These are phyloP conservation scores for Prunus mira DNA, from an alignment of 306 rosid species.

Conservation along the genomic window DNA sequence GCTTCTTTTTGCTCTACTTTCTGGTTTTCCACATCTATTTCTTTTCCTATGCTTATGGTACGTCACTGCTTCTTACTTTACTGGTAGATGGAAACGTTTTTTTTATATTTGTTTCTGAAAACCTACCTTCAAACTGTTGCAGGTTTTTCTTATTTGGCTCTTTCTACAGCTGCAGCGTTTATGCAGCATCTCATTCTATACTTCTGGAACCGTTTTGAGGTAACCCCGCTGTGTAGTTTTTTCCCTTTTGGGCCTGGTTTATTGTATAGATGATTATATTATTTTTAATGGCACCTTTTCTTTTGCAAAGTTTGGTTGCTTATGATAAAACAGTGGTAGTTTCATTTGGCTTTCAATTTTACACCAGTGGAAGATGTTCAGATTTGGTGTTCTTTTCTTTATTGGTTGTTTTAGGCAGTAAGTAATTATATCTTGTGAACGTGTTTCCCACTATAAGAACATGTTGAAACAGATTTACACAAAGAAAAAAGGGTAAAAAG, in stretches of 20 bases:
- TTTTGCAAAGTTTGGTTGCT: not conserved
- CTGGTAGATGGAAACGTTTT: not conserved
- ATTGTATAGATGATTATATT: not conserved
- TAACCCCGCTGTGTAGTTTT: slow-evolving; percentile 15
- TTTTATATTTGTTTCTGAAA: not conserved
- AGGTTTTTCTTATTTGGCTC: slow-evolving; percentile 98
- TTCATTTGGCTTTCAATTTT: not conserved
- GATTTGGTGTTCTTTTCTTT: not conserved
- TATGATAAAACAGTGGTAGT: not conserved
- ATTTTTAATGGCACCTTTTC: not conserved
- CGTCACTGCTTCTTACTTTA: slow-evolving; percentile 2
- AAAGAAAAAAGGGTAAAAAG: too few relatives aligned
- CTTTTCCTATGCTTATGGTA: slow-evolving; percentile 95
- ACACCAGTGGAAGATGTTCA: not conserved
- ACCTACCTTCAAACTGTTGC: slow-evolving; percentile 16
- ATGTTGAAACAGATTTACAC: too few relatives aligned
- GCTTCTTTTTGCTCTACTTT: slow-evolving; percentile 94
- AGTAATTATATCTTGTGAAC: too few relatives aligned
- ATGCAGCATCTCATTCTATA: slow-evolving; percentile 93
- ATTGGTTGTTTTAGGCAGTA: not conserved
- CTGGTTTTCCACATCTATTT: slow-evolving; percentile 96
- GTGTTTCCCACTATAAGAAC: too few relatives aligned
- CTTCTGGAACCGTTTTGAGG: slow-evolving; percentile 99
- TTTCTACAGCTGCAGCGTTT: slow-evolving; percentile 95
- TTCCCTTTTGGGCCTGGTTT: not conserved